Evolutionary conservation across 2,329 filamentous ascomycete species (phyloP).

Genomic region (Ophiosphaerella narmari): DNA sequence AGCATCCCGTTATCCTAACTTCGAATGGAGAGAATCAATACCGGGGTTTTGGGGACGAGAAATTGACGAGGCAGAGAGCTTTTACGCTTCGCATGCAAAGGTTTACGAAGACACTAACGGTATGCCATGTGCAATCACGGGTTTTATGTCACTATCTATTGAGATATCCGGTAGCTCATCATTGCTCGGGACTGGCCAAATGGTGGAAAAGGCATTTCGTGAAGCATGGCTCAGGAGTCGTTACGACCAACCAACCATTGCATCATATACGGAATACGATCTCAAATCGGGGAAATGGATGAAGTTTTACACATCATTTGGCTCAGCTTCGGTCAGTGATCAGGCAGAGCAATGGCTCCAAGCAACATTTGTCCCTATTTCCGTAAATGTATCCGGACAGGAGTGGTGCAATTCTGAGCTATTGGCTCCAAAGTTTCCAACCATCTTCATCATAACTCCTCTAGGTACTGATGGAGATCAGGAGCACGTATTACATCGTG

Average conservation of each 20-base stretch:
- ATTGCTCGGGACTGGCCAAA: not conserved
- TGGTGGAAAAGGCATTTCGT: constrained; percentile 36
- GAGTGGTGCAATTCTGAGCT: constrained; percentile 47
- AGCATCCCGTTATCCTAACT: constrained; percentile 2
- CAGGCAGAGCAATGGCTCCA: constrained; percentile 31
- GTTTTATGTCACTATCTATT: constrained; percentile 40
- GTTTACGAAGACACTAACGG: constrained; percentile 46
- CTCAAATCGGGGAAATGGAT: constrained; percentile 17
- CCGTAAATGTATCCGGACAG: constrained; percentile 25
- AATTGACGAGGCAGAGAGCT: constrained; percentile 51
- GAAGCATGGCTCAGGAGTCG: constrained; percentile 45
- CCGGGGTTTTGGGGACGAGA: constrained; percentile 36
- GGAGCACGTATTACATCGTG: constrained; percentile 21
- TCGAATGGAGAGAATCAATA: constrained; percentile 1
- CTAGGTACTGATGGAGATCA: not conserved
- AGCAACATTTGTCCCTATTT: constrained; percentile 35
- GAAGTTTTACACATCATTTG: constrained; percentile 33
- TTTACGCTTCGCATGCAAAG: constrained; percentile 46
- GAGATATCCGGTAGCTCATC: not conserved
- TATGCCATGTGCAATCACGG: constrained; percentile 51
- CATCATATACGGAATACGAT: constrained; percentile 26
- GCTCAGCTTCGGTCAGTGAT: constrained; percentile 6
- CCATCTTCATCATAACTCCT: constrained; percentile 39
- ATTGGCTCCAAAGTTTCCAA: constrained; percentile 37
- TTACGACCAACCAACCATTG: constrained; percentile 37